Evolutionary conservation across 2,329 filamentous ascomycete genomes (phyloP).

Genomic region (Dactylella cylindrospora): DNA sequence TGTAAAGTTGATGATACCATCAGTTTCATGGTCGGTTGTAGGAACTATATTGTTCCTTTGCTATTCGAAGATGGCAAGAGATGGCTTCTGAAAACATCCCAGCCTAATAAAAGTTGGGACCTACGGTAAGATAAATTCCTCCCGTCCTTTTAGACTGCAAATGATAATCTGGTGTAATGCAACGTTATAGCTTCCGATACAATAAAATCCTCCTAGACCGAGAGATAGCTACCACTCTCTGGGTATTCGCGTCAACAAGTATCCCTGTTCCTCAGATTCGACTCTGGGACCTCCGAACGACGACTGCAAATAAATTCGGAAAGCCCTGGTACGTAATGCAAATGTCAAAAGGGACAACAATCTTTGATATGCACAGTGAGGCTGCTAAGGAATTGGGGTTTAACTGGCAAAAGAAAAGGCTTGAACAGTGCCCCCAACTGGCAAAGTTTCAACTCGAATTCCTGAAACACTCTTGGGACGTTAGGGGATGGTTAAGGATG

Average conservation of each 20-base stretch:
- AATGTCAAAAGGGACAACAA: conserved; percentile 2
- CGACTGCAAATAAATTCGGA: conserved; percentile 18
- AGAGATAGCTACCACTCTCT: conserved; percentile 30
- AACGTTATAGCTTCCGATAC: too few species aligned
- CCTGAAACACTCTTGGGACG: background rate
- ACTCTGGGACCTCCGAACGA: conserved; percentile 25
- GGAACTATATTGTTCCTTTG: conserved; percentile 33
- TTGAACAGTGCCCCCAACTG: background rate
- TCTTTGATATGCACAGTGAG: background rate
- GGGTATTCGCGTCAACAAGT: conserved; percentile 13
- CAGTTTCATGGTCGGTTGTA: conserved; percentile 20
- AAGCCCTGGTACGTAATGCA: conserved; percentile 35
- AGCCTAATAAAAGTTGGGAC: conserved; percentile 10
- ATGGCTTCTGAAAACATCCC: conserved; percentile 34
- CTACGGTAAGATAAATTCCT: too few species aligned
- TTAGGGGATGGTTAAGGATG: background rate
- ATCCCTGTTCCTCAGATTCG: conserved; percentile 27
- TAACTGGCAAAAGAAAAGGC: background rate
- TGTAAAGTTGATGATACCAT: conserved; percentile 19
- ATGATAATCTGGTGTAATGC: too few species aligned
- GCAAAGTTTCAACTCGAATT: conserved; percentile 22
- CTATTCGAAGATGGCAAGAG: conserved; percentile 29
- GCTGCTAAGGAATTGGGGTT: background rate
- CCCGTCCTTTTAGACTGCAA: too few species aligned
- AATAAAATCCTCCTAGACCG: conserved; percentile 6